Evolutionary conservation across 2,329 filamentous ascomycete species (phyloP), one percentile per base, ranked within the genome.

Genomic region (Xylariales sp.): DNA sequence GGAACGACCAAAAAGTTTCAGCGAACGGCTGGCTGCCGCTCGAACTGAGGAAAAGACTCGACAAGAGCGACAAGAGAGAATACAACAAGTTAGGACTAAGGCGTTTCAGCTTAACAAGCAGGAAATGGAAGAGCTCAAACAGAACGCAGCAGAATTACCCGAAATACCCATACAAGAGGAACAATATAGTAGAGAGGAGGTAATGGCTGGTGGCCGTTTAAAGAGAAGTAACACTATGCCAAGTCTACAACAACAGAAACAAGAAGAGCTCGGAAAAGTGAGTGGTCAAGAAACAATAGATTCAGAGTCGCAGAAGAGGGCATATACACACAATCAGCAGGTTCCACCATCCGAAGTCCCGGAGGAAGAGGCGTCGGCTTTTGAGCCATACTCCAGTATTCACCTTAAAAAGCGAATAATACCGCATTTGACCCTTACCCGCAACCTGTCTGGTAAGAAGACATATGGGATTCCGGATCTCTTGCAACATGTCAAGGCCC

Each of bases 331-430:
- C 28, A 67, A 75, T 66, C 76, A 74, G 62, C 77, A 72, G 67
- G 68, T 69, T 14, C 64, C 72, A 39, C 73, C 82, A 52, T 76
- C 76, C 48, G 79, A 81, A 36, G 77, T 80, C 4, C 74, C 79
- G 3, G 79, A 82, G 36, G 81, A 83, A 1, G 87, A 89, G 67
- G 79, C 86, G 1, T 86, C 90, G 1, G 87, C 88, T 53, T 97
- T 96, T 74, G 96, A 99, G 74, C 87, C 93, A 2, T 97, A 94
- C 78, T 97, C 96, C 5, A 89, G 90, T 36, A 84, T 94, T 45
- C 94, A 97, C 77, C 86, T 99, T 14, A 92, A 91, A 4, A 93
- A 90, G 69, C 89, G 96, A 39, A 90, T 93, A 45, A 86, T 98
- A 53, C 92, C 94, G 1, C 94, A 98, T 78, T 87, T 88, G 28